phyloP scores from a whole-genome alignment of 208 protist genomes.

The Acanthamoeba triangularis region DNA sequence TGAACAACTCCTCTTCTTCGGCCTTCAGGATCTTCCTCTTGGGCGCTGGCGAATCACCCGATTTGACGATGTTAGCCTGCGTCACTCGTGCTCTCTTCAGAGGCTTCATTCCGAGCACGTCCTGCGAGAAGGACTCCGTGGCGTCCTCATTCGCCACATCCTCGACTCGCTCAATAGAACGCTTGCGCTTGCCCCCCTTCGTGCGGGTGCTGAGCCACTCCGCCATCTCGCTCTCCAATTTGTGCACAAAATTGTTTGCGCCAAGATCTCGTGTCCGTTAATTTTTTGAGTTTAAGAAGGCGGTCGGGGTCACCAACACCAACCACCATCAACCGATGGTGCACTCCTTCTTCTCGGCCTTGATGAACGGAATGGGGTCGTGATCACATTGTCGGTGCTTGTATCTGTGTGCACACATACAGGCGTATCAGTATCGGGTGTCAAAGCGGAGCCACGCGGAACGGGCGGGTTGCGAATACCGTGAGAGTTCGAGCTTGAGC shows the following conservation, averaged over 20 bases:
- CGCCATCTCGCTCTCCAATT: neutral
- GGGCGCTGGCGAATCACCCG: neutral
- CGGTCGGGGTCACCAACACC: too few relatives aligned
- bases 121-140: neutral
- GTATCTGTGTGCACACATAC: neutral
- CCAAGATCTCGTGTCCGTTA: neutral
- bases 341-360: constrained; percentile 34
- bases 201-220: neutral
- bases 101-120: neutral
- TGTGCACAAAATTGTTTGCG: too few relatives aligned
- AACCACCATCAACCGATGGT: neutral
- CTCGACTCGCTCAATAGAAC: neutral
- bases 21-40: neutral
- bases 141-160: neutral
- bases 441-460: neutral
- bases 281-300: neutral
- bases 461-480: neutral
- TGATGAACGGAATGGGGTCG: constrained; percentile 43
- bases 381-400: constrained; percentile 33
- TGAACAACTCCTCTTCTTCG: neutral
- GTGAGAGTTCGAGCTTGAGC: constrained; percentile 22
- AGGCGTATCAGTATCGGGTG: neutral
- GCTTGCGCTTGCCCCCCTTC: neutral
- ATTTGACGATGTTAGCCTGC: neutral
- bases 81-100: neutral